These are phyloP conservation scores for Metschnikowia corniflorae DNA, from an alignment of 805 yeast genomes.

Conservation along the genomic window DNA sequence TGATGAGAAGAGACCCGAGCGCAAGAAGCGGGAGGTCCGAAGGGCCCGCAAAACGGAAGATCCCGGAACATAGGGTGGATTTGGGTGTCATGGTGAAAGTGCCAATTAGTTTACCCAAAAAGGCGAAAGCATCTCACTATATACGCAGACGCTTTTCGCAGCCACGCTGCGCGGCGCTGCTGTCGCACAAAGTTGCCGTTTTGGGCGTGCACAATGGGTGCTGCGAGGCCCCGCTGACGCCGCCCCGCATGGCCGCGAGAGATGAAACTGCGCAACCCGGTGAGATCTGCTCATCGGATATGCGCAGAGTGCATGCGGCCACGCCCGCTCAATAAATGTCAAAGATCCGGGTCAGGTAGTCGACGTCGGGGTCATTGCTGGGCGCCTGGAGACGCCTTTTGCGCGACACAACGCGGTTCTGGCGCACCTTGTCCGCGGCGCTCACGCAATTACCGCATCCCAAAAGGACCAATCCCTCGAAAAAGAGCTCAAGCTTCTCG, in stretches of 20 bases:
- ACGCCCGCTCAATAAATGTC: slow-evolving; percentile 4
- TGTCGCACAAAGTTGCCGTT: slow-evolving; percentile 11
- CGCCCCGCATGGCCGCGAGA: slow-evolving; percentile 4
- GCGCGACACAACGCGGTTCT: slow-evolving; percentile 7
- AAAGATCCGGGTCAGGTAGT: slow-evolving; percentile 15
- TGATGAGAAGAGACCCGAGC: slow-evolving; percentile 32
- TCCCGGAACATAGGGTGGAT: slow-evolving; percentile 1
- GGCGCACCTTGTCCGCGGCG: slow-evolving; percentile 8
- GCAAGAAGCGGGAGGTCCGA: slow-evolving; percentile 11
- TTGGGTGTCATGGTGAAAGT: neutral
- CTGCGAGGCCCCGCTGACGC: slow-evolving; percentile 1
- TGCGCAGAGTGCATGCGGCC: neutral
- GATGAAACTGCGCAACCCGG: slow-evolving; percentile 7
- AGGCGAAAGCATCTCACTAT: slow-evolving; percentile 7
- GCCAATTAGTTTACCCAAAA: slow-evolving; percentile 2
- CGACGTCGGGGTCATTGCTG: slow-evolving; percentile 2
- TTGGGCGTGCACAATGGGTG: slow-evolving; percentile 14
- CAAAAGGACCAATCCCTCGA: slow-evolving; percentile 21
- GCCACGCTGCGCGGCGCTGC: slow-evolving; percentile 1
- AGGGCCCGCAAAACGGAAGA: slow-evolving; percentile 12
- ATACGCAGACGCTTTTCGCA: slow-evolving; percentile 7
- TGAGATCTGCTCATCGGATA: slow-evolving; percentile 4
- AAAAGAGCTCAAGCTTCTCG: slow-evolving; percentile 24
- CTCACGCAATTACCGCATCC: slow-evolving; percentile 22
- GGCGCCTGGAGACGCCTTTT: slow-evolving; percentile 1